phyloP scores from a whole-genome alignment of 257 asterid genomes.

The Lycium ferocissimum region DNA sequence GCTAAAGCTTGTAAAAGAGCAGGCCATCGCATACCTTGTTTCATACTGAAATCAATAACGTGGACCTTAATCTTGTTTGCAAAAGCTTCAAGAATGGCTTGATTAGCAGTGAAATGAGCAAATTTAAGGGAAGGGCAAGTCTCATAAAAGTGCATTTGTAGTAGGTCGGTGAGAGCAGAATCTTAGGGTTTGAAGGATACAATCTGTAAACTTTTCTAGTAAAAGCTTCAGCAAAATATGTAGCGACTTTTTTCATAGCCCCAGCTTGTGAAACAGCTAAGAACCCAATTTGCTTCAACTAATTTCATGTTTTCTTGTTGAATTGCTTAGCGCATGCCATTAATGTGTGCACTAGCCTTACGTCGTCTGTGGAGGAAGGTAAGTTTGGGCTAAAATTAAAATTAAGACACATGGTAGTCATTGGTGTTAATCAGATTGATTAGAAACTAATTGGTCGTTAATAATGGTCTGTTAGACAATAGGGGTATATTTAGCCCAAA shows the following conservation, averaged over 20 bases:
- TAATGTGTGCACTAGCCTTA: constrained; percentile 75
- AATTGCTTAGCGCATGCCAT: constrained; percentile 92
- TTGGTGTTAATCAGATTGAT: no score
- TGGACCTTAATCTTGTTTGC: constrained; percentile 67
- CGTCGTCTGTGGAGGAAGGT: constrained; percentile 43
- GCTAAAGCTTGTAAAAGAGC: constrained; percentile 88
- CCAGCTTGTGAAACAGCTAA: constrained; percentile 84
- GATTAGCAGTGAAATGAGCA: constrained; percentile 95
- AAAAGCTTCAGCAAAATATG: constrained; percentile 81
- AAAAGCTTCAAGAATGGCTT: constrained; percentile 87
- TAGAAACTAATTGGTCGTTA: no score
- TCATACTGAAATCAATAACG: constrained; percentile 86
- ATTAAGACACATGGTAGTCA: no score
- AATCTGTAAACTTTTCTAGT: constrained; percentile 70
- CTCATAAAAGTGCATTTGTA: constrained; percentile 91
- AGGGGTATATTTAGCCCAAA: no score
- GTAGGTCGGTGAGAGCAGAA: constrained; percentile 60
- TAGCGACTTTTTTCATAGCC: constrained; percentile 88
- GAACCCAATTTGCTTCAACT: constrained; percentile 71
- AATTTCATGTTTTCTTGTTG: constrained; percentile 65
- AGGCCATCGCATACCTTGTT: constrained; percentile 98
- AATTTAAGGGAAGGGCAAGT: constrained; percentile 86
- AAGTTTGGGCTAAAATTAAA: no score
- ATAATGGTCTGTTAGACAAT: no score
- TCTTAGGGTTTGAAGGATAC: constrained; percentile 59